Evolutionary conservation across 2,329 filamentous ascomycete genomes (phyloP).

Genomic region (Onygenales sp.): DNA sequence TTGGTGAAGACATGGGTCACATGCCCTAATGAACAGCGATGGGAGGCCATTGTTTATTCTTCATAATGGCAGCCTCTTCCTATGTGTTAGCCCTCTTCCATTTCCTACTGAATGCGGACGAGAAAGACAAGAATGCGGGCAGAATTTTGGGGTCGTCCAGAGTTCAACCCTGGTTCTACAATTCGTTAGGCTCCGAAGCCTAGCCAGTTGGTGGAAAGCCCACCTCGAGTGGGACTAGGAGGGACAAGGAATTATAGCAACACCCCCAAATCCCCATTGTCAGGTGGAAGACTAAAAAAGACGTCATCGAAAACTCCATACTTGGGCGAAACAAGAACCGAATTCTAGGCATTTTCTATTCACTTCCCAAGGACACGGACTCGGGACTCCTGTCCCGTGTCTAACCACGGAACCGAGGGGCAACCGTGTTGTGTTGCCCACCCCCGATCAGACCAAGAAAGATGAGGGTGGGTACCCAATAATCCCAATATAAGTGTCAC

Average conservation of each 20-base stretch:
- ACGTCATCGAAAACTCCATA: conserved; percentile 4
- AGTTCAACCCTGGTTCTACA: background rate
- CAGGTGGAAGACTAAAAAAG: background rate
- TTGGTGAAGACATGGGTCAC: background rate
- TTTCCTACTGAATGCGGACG: background rate
- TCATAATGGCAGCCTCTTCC: background rate
- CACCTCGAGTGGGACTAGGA: background rate
- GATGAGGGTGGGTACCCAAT: background rate
- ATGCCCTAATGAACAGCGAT: background rate
- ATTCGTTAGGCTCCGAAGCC: background rate
- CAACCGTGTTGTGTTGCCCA: background rate
- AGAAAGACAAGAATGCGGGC: background rate
- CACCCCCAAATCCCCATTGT: background rate
- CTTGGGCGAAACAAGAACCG: background rate
- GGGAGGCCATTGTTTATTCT: background rate
- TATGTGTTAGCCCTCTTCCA: background rate
- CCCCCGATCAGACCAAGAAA: background rate
- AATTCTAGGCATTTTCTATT: conserved; percentile 3
- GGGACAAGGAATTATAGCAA: background rate
- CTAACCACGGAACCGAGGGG: background rate
- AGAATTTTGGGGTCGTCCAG: background rate
- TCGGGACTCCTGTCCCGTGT: conserved; percentile 6
- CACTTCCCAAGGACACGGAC: conserved; percentile 12
- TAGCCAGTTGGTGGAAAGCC: background rate
- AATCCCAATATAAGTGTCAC: background rate